Conservation (phyloP, 371 early-diverging fungal genomes). For the Coemansia sp. region DNA sequence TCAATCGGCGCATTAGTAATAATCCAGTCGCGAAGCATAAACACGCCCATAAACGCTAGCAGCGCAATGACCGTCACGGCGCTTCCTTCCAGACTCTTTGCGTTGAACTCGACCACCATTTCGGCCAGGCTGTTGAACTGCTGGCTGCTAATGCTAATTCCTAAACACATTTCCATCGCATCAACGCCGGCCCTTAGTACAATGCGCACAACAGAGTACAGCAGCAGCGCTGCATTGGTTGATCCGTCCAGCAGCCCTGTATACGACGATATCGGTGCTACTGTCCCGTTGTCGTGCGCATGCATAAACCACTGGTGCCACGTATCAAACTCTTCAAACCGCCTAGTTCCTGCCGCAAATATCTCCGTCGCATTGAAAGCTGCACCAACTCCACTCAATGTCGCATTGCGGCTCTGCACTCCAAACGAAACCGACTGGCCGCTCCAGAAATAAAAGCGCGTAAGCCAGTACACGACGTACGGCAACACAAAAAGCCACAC, state of each 20-base stretch:
- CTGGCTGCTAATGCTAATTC: slow-evolving; percentile 13
- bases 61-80: slow-evolving; percentile 76
- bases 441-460: slow-evolving; percentile 77
- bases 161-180: slow-evolving; percentile 10
- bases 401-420: not conserved
- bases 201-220: slow-evolving; percentile 25
- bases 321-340: slow-evolving; percentile 29
- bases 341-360: slow-evolving; percentile 9
- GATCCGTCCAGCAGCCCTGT: slow-evolving; percentile 47
- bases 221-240: slow-evolving; percentile 15
- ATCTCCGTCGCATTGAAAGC: not conserved
- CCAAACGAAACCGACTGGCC: slow-evolving; percentile 55
- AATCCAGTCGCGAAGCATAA: slow-evolving; percentile 86
- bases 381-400: not conserved
- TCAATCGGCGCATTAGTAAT: slow-evolving; percentile 68
- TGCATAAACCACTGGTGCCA: slow-evolving; percentile 39
- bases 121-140: slow-evolving; percentile 19
- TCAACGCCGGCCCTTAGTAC: slow-evolving; percentile 6
- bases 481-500: slow-evolving; percentile 88
- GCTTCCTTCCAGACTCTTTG: slow-evolving; percentile 88
- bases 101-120: slow-evolving; percentile 55
- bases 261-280: slow-evolving; percentile 30
- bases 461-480: slow-evolving; percentile 77
- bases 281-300: slow-evolving; percentile 7
- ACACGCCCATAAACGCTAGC: slow-evolving; percentile 72